A percentile compares a stretch with the other conserved stretches of the same genome.
Conservation (phyloP, 345 rosid species). For the Eucalyptus erythrocorys region DNA sequence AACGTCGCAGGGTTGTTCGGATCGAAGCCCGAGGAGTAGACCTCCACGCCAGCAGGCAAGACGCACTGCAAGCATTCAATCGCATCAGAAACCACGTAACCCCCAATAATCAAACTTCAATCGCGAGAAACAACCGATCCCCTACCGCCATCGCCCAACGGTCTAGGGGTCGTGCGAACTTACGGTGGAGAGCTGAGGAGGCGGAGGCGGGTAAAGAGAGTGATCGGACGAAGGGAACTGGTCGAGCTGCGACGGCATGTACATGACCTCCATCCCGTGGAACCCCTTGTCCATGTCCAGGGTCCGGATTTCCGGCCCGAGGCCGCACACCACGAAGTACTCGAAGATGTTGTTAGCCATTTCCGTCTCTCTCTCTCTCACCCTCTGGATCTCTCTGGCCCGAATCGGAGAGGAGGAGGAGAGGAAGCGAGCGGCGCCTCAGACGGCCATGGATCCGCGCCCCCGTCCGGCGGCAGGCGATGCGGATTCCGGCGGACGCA, state of each 20-base stretch:
- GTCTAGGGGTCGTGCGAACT: not conserved
- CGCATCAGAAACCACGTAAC: not conserved
- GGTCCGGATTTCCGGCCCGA: constrained; percentile 93
- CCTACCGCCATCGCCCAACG: not conserved
- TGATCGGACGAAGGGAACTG: constrained; percentile 75
- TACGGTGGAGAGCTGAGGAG: constrained; percentile 96
- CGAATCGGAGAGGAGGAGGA: not conserved
- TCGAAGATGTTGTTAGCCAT: constrained; percentile 66
- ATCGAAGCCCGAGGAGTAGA: constrained; percentile 63
- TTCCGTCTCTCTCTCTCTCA: not conserved
- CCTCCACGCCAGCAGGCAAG: constrained; percentile 84
- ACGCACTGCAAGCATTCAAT: constrained; percentile 46
- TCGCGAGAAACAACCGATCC: not conserved
- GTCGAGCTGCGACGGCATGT: constrained; percentile 73
- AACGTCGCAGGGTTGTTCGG: constrained; percentile 41
- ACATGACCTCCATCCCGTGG: constrained; percentile 47
- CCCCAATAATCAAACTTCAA: not conserved
- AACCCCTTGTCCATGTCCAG: constrained; percentile 76
- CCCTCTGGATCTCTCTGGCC: not conserved
- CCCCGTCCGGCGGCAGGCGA: not conserved
- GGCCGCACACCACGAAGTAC: constrained; percentile 89
- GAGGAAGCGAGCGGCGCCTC: not conserved
- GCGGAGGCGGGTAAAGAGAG: constrained; percentile 69
- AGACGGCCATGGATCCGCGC: not conserved
- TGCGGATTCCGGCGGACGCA: not conserved